Evolutionary conservation across 768 basidiomycete species (phyloP).

Genomic region (Cyclocybe cylindracea): DNA sequence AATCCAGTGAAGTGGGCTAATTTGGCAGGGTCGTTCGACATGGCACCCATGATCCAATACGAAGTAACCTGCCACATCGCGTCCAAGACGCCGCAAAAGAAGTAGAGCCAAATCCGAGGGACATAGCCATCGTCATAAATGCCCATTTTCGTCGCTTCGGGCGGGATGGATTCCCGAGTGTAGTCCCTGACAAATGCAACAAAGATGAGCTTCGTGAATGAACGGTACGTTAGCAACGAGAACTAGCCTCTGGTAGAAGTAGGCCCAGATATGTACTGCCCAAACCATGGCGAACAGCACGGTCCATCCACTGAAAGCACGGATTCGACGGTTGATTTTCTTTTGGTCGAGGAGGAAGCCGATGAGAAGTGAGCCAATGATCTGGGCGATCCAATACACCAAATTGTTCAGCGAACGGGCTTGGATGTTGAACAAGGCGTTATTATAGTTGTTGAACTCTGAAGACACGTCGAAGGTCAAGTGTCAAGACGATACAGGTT

Average conservation of each 20-base stretch:
- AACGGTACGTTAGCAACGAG: neutral
- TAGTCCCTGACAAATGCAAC: slow-evolving; percentile 44
- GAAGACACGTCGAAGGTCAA: no score
- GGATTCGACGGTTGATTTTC: slow-evolving; percentile 57
- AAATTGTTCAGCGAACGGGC: slow-evolving; percentile 76
- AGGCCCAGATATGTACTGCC: slow-evolving; percentile 73
- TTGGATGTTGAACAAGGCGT: slow-evolving; percentile 78
- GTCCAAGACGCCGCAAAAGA: slow-evolving; percentile 75
- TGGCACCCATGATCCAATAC: slow-evolving; percentile 84
- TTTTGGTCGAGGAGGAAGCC: slow-evolving; percentile 67
- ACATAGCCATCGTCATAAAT: slow-evolving; percentile 56
- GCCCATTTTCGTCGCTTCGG: slow-evolving; percentile 49
- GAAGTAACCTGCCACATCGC: slow-evolving; percentile 85
- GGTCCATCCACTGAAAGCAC: slow-evolving; percentile 71
- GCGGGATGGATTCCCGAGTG: slow-evolving; percentile 50
- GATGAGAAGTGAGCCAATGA: slow-evolving; percentile 71
- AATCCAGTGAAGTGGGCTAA: slow-evolving; percentile 82
- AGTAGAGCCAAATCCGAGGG: slow-evolving; percentile 60
- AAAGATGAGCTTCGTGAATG: neutral
- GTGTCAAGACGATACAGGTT: no score
- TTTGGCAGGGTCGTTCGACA: slow-evolving; percentile 81
- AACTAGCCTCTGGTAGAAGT: slow-evolving; percentile 69
- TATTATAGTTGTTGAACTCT: slow-evolving; percentile 84
- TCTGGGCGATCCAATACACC: slow-evolving; percentile 80
- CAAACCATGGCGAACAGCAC: slow-evolving; percentile 67